Evolutionary conservation across 495 filamentous ascomycete species (phyloP), one percentile per base, ranked within the genome.

Genomic region (Neurospora africana): DNA sequence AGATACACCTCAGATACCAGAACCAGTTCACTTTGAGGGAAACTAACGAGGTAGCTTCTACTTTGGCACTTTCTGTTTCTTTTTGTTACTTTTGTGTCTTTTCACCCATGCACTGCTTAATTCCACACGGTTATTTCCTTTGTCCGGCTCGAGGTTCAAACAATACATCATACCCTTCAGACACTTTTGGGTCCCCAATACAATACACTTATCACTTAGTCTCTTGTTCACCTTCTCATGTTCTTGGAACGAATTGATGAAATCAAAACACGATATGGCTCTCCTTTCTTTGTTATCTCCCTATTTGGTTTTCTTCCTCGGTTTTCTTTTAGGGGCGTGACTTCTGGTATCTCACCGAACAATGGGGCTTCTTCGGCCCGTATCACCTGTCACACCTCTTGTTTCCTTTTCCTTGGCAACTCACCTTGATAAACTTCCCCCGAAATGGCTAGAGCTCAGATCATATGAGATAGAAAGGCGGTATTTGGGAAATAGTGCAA

Each of bases 291-390:
- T 72, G 30, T 23, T 68, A 43, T 69, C 69, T 61, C 47, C n/a
- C 19, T 75, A 61, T 77, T 75, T 71, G 74, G 74, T 72, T 72
- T 69, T 74, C 77, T 19, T 61, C 15, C 27, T 61, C 53, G 53
- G 53, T 7, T 61, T 33, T 65, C 27, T 17, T 30, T 17, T 19
- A 4, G 17, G 53, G 15, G 15, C 1, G 27, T 65, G 15, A 19
- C 53, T 65, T 65, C 13, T 30, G 53, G 27, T 19, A 65, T 65
- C 30, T 65, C 27, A 65, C 15, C 6, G 6, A 65, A 65, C 27
- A 65, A 65, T 65, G 23, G 53, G 53, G 15, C 53, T 33, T 61
- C 27, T 30, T 33, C 23, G 27, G 53, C 53, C 23, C 17, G 27
- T 53, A 21, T 23, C 44, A 53, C 10, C 21, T 53, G 21, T 23